These are phyloP conservation scores for Musa troglodytarum DNA, from an alignment of 176 grass and related monocot species.

Conservation along the genomic window DNA sequence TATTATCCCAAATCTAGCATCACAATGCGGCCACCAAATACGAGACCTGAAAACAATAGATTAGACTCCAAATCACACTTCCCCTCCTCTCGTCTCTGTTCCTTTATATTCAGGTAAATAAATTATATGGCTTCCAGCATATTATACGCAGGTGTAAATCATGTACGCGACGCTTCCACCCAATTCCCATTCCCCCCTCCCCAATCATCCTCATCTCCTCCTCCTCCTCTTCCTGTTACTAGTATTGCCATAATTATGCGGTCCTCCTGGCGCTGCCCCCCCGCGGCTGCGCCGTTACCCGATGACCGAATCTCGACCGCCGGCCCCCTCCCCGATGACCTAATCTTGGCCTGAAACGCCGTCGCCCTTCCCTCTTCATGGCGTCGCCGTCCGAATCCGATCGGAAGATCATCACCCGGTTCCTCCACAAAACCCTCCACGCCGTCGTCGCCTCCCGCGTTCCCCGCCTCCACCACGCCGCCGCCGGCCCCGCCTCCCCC, in stretches of 20 bases:
- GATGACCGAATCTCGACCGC: background rate
- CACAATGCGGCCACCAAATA: too few relatives aligned
- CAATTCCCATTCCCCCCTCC: too few relatives aligned
- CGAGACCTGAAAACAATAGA: too few relatives aligned
- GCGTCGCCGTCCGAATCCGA: slow-evolving; percentile 52
- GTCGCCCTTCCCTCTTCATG: slow-evolving; percentile 22
- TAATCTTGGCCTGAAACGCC: background rate
- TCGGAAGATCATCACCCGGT: slow-evolving; percentile 63
- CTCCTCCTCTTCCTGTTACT: too few relatives aligned
- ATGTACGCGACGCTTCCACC: too few relatives aligned
- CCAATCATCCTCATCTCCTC: too few relatives aligned
- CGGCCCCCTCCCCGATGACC: background rate
- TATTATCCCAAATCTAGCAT: too few relatives aligned
- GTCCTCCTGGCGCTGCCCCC: background rate
- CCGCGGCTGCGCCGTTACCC: background rate
- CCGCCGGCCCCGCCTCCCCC: slow-evolving; percentile 21
- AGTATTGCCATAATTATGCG: background rate
- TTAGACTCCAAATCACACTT: too few relatives aligned
- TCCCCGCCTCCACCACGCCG: slow-evolving; percentile 28
- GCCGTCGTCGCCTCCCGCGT: slow-evolving; percentile 56
- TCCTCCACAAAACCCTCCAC: slow-evolving; percentile 80
- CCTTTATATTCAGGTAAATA: too few relatives aligned
- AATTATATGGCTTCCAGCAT: too few relatives aligned
- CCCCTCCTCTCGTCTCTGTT: too few relatives aligned
- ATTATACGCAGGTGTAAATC: too few relatives aligned